These are phyloP conservation scores for Pichia sp. DNA, from an alignment of 1,139 yeast species.

Conservation along the genomic window DNA sequence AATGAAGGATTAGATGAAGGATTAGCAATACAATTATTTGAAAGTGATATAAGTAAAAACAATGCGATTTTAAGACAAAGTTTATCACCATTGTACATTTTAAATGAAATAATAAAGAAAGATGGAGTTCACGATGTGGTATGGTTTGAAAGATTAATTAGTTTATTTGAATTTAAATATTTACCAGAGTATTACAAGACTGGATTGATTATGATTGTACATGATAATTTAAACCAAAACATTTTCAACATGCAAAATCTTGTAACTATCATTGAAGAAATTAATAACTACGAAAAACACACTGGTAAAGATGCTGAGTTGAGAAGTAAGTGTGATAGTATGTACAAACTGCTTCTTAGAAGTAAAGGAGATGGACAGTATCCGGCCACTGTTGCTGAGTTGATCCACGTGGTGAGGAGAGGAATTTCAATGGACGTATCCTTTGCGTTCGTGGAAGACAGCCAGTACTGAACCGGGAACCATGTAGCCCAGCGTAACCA, in stretches of 20 bases:
- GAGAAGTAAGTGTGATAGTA: slow-evolving; percentile 9
- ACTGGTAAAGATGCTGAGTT: slow-evolving; percentile 12
- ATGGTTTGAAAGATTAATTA: slow-evolving; percentile 36
- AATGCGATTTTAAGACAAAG: slow-evolving; percentile 26
- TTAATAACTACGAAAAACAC: slow-evolving; percentile 22
- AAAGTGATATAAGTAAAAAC: neutral
- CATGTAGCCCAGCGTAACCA: no score
- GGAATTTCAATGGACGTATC: slow-evolving; percentile 12
- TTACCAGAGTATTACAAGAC: slow-evolving; percentile 56
- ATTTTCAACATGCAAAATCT: slow-evolving; percentile 20
- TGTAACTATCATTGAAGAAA: slow-evolving; percentile 21
- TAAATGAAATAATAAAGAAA: slow-evolving; percentile 18
- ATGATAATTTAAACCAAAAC: slow-evolving; percentile 19
- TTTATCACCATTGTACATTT: slow-evolving; percentile 25
- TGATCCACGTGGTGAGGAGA: slow-evolving; percentile 5
- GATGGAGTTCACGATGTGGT: slow-evolving; percentile 16
- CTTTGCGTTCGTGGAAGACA: slow-evolving; percentile 10
- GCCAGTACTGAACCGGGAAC: slow-evolving; percentile 1
- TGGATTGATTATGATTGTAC: slow-evolving; percentile 35
- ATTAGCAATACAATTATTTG: slow-evolving; percentile 7
- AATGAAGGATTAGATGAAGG: slow-evolving; percentile 49
- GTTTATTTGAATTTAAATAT: slow-evolving; percentile 57
- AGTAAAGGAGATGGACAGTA: neutral
- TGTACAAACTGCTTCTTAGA: slow-evolving; percentile 16
- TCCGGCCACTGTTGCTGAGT: neutral